Evolutionary conservation across 2,329 filamentous ascomycete genomes (phyloP).

Genomic region (Phaeoacremonium minimum): DNA sequence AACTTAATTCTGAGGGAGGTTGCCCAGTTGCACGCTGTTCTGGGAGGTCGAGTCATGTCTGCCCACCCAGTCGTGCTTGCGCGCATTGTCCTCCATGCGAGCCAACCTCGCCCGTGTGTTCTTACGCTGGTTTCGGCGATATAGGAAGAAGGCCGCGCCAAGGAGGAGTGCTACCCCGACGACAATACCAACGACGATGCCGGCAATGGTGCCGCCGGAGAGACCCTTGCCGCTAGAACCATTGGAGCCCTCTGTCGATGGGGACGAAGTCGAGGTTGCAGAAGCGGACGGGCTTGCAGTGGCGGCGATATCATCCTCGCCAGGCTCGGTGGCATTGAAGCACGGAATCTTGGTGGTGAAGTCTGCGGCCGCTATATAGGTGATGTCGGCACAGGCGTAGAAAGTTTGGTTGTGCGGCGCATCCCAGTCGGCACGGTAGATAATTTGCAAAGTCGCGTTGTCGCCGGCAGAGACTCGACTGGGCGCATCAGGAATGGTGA

Average conservation of each 20-base stretch:
- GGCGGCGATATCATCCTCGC: not conserved
- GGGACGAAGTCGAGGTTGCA: not conserved
- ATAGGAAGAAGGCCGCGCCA: not conserved
- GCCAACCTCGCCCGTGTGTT: not conserved
- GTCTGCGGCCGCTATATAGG: constrained; percentile 22
- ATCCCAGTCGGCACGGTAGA: constrained; percentile 39
- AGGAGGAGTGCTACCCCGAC: not conserved
- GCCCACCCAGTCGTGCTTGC: no score
- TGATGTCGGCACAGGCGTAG: constrained; percentile 31
- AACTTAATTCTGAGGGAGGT: no score
- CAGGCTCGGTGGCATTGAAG: constrained; percentile 28
- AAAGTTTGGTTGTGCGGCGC: constrained; percentile 29
- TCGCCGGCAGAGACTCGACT: constrained; percentile 29
- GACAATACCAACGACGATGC: not conserved
- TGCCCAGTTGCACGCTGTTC: no score
- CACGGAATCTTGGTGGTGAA: constrained; percentile 25
- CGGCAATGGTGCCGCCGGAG: not conserved
- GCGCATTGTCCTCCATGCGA: no score
- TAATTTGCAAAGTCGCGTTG: constrained; percentile 44
- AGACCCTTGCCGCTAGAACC: not conserved
- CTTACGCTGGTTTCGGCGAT: not conserved
- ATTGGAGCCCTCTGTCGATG: not conserved
- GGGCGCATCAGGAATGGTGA: constrained; percentile 28
- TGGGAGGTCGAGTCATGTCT: no score
- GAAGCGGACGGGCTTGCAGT: not conserved